A percentile compares a stretch with the other conserved stretches of the same genome.
These are phyloP conservation scores for Termitomyces titanicus DNA, from an alignment of 768 basidiomycete genomes.

Conservation along the genomic window DNA sequence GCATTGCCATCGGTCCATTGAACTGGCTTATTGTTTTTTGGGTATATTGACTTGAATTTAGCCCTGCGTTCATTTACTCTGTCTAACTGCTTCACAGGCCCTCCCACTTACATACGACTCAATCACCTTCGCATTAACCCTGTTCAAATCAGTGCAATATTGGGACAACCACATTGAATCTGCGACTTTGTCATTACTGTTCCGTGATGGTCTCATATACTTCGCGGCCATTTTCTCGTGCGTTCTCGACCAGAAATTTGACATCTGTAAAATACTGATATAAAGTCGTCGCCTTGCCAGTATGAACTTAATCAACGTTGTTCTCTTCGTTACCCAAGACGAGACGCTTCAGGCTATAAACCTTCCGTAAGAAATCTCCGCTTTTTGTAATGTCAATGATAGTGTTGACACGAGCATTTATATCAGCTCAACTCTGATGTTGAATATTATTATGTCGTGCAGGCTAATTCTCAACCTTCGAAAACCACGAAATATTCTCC, in stretches of 20 bases:
- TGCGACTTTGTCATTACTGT: constrained; percentile 2
- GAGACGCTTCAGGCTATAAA: constrained; percentile 15
- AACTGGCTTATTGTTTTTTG: constrained; percentile 21
- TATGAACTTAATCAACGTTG: constrained; percentile 20
- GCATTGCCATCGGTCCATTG: constrained; percentile 19
- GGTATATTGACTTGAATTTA: constrained; percentile 9
- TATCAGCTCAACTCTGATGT: constrained; percentile 18
- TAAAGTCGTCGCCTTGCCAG: neutral
- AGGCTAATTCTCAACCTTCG: constrained; percentile 22
- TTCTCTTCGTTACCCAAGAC: constrained; percentile 18
- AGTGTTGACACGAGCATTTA: neutral
- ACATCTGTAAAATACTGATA: neutral
- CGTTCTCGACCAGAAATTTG: neutral
- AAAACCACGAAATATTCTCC: constrained; percentile 4
- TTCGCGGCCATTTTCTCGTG: constrained; percentile 22
- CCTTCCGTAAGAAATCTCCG: constrained; percentile 15
- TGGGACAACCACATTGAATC: constrained; percentile 4
- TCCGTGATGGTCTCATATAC: constrained; percentile 21
- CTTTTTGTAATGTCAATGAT: neutral
- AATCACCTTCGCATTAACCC: constrained; percentile 12
- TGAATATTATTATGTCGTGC: constrained; percentile 23
- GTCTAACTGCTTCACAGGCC: neutral
- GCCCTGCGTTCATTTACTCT: neutral
- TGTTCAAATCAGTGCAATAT: constrained; percentile 5
- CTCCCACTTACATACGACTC: constrained; percentile 15